Conservation (phyloP, 108 stramenopile genomes). For the Schizochytrium sp. region DNA sequence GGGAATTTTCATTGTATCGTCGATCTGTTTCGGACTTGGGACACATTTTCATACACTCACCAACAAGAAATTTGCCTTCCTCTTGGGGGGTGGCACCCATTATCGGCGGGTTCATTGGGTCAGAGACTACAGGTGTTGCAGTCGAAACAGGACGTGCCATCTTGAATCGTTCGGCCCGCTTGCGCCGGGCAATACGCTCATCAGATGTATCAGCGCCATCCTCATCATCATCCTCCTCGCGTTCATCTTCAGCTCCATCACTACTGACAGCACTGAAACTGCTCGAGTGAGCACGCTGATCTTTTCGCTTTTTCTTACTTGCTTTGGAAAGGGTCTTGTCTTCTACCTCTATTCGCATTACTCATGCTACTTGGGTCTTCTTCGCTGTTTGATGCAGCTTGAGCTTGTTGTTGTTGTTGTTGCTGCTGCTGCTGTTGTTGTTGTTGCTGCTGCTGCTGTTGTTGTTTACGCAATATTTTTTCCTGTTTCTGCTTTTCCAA, state of each 20-base stretch:
- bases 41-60: slow-evolving; percentile 32
- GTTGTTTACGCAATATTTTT: not conserved
- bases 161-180: not conserved
- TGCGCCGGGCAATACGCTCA: not conserved
- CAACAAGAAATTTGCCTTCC: not conserved
- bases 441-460: not conserved
- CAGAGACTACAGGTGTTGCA: not conserved
- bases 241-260: slow-evolving; percentile 41
- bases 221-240: slow-evolving; percentile 45
- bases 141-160: not conserved
- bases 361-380: not conserved
- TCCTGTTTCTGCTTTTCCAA: not conserved
- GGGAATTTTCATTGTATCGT: slow-evolving; percentile 41
- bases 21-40: slow-evolving; percentile 25
- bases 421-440: not conserved
- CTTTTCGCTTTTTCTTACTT: not conserved
- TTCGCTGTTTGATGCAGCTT: not conserved
- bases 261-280: slow-evolving; percentile 12
- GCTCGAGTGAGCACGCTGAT: not conserved
- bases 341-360: not conserved
- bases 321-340: not conserved
- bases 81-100: not conserved
- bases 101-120: not conserved
- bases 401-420: not conserved
- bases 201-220: slow-evolving; percentile 2